Conservation (phyloP, 306 rosid species). For the Lithocarpus polystachyus region DNA sequence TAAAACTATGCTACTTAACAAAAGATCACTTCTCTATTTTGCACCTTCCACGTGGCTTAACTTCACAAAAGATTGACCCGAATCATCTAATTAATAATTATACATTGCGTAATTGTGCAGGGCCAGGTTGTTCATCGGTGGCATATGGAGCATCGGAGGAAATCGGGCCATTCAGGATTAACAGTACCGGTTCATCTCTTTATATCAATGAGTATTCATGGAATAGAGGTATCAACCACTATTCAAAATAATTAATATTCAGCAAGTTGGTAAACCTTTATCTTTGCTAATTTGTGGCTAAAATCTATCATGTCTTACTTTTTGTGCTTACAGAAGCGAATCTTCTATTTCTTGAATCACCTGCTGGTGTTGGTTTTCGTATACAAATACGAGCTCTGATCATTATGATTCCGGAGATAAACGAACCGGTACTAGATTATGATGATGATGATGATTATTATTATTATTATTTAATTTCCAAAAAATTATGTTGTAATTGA, state of each 20-base stretch:
- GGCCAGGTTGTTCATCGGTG: slow-evolving; percentile 87
- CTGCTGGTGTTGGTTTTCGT: slow-evolving; percentile 95
- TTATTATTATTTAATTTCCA: neutral
- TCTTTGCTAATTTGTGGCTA: neutral
- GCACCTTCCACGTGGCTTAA: neutral
- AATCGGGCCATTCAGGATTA: slow-evolving; percentile 78
- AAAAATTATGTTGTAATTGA: neutral
- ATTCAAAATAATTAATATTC: neutral
- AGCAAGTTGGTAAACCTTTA: neutral
- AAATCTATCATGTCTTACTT: neutral
- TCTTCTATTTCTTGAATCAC: slow-evolving; percentile 79
- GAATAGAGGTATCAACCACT: slow-evolving; percentile 54
- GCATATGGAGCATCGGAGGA: slow-evolving; percentile 95
- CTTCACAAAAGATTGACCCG: neutral
- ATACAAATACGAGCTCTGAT: slow-evolving; percentile 72
- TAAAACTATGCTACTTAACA: too few species aligned
- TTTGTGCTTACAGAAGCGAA: slow-evolving; percentile 57
- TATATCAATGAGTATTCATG: slow-evolving; percentile 69
- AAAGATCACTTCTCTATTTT: too few species aligned
- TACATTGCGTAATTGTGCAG: slow-evolving; percentile 25
- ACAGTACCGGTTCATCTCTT: slow-evolving; percentile 58
- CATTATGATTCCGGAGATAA: slow-evolving; percentile 66
- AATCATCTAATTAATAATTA: too few species aligned
- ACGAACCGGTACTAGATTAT: slow-evolving; percentile 50
- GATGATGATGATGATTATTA: neutral